Base-by-base conservation (phyloP, 164 flowering plant species). In the Chimonanthus praecox region DNA sequence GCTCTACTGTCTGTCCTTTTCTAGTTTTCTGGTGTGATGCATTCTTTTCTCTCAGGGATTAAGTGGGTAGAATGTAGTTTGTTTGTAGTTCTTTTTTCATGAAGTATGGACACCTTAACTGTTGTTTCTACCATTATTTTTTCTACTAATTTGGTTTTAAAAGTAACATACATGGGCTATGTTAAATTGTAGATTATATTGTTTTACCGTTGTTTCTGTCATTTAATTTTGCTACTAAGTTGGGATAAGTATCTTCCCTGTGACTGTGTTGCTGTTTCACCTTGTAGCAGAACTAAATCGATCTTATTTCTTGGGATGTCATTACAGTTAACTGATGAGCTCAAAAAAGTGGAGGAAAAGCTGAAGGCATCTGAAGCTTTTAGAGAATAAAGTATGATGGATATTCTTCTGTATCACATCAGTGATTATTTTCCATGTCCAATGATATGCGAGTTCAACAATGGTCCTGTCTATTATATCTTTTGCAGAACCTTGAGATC, bases 401-500 rank as follows among this genome's bases (percentile, higher is more conserved):
- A 1, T 58, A 16, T 2, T 58, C 67, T 44, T 50, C 4, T 51
- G 46, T 76, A 69, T 15, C 49, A n/a, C 2, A 9, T 60, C 0
- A 7, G 47, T 61, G 11, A 47, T 8, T 67, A 61, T 65, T 64
- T 65, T 44, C 71, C 18, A 1, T 72, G 10, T 60, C 7, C n/a
- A 46, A 9, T 62, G 66, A 6, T 50, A 44, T 48, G 18, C 7
- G n/a, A 67, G 33, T 67, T 64, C 7, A 33, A 33, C 33, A 33
- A 69, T 2, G 33, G 13, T 58, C 18, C 44, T 76, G 10, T 67
- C 10, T 44, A 8, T 50, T 5, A 33, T 33, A 47, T n/a, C 49
- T 77, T 71, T 71, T 79, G 69, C 77, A 90, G 94, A 88, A 88
- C 74, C 89, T 90, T 74, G 94, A 90, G 81, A 80, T 87, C 45